Conservation (phyloP, 495 filamentous ascomycete species). For the Astrothelium subdiscretum region DNA sequence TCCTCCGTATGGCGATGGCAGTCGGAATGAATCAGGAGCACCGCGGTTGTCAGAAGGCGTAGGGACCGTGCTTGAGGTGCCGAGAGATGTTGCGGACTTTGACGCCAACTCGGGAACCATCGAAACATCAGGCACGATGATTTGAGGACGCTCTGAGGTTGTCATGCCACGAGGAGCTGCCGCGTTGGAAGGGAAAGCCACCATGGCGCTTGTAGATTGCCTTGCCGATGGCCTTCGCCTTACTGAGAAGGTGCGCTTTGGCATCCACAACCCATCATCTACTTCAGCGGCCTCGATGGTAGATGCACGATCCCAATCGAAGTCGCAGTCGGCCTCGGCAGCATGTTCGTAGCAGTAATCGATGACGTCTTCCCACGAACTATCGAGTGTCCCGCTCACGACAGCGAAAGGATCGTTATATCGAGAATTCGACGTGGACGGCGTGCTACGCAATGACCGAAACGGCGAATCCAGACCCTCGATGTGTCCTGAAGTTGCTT, state of each 20-base stretch:
- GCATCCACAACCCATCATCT: background rate
- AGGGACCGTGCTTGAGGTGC: background rate
- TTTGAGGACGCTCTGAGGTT: background rate
- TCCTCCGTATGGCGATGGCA: background rate
- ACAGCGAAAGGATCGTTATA: background rate
- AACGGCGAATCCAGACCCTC: background rate
- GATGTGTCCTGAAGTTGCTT: background rate
- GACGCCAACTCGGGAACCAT: background rate
- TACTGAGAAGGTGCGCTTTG: background rate
- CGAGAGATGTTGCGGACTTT: background rate
- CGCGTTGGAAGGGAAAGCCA: background rate
- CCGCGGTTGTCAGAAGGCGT: background rate
- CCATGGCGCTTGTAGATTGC: background rate
- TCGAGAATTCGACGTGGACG: slow-evolving; percentile 9
- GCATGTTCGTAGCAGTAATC: slow-evolving; percentile 90
- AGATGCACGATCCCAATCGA: slow-evolving; percentile 55
- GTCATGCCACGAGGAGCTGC: background rate
- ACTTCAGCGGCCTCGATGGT: background rate
- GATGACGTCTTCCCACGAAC: slow-evolving; percentile 86
- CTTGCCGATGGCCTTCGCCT: background rate
- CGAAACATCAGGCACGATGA: background rate
- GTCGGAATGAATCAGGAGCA: background rate
- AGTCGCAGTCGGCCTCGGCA: slow-evolving; percentile 81
- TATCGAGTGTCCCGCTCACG: slow-evolving; percentile 34
- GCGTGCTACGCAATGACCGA: background rate